Evolutionary conservation across 768 basidiomycete species (phyloP).

Genomic region (Pluteus cervinus): DNA sequence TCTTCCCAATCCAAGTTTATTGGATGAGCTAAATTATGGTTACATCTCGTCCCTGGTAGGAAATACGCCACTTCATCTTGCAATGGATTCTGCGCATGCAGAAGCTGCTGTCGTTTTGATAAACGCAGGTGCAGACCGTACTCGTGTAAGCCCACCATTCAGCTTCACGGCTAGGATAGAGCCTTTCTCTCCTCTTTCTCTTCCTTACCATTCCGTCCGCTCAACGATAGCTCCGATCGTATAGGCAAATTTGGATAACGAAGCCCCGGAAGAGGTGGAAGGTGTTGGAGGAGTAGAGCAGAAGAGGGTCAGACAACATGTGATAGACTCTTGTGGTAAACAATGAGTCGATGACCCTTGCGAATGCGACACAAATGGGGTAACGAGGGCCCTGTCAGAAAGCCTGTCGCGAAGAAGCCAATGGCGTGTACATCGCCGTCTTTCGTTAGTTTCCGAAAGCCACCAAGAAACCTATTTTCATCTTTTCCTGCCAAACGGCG

Average conservation of each 20-base stretch:
- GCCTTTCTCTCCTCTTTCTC: constrained; percentile 4
- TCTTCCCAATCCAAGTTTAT: constrained; percentile 15
- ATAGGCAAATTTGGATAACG: constrained; percentile 78
- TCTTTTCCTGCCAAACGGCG: too few species aligned
- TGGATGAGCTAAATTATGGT: too few species aligned
- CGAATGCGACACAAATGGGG: background rate
- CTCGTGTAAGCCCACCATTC: constrained; percentile 52
- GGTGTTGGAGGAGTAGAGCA: constrained; percentile 93
- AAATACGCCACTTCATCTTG: constrained; percentile 94
- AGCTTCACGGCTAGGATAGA: too few species aligned
- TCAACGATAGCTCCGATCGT: constrained; percentile 4
- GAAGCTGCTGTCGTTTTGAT: constrained; percentile 87
- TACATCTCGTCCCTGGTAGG: too few species aligned
- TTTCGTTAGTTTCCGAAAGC: too few species aligned
- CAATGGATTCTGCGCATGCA: constrained; percentile 94
- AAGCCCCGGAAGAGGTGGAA: constrained; percentile 82
- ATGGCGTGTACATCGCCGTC: too few species aligned
- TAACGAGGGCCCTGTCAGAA: too few species aligned
- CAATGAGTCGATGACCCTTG: constrained; percentile 22
- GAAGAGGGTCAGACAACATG: constrained; percentile 69
- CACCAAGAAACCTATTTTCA: too few species aligned
- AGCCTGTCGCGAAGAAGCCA: too few species aligned
- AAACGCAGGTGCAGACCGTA: constrained; percentile 92
- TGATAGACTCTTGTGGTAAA: constrained; percentile 67
- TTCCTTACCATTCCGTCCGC: constrained; percentile 9